These are phyloP conservation scores for Cadophora gregata DNA, from an alignment of 2,329 filamentous ascomycete species.

Conservation along the genomic window DNA sequence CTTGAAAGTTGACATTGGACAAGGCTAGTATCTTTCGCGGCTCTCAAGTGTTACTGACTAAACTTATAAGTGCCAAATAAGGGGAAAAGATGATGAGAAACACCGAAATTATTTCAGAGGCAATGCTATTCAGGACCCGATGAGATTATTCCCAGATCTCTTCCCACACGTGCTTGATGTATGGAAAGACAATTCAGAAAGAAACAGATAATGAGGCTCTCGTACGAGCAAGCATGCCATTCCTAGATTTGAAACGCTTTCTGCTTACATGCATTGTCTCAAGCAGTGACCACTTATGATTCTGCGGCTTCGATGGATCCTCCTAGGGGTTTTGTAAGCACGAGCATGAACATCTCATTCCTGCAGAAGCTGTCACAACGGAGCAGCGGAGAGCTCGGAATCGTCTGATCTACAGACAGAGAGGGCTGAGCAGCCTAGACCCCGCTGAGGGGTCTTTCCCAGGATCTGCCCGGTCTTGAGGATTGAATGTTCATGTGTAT, in stretches of 20 bases:
- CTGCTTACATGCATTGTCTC: conserved; percentile 1
- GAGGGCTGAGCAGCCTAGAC: background rate
- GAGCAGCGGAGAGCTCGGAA: conserved; percentile 19
- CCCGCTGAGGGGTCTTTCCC: background rate
- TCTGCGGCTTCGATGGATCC: background rate
- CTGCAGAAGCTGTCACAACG: conserved; percentile 14
- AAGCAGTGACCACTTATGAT: background rate
- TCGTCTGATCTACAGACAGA: conserved; percentile 16
- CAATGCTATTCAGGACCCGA: background rate
- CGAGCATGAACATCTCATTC: background rate
- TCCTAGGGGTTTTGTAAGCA: background rate
- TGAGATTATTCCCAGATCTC: background rate
- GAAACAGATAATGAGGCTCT: conserved; percentile 3
- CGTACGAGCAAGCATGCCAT: conserved; percentile 14
- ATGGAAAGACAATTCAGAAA: background rate
- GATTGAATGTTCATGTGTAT: background rate
- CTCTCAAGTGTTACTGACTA: background rate
- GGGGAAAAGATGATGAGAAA: background rate
- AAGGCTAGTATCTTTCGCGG: background rate
- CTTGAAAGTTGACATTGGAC: background rate
- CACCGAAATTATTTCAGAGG: background rate
- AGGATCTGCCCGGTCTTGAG: background rate
- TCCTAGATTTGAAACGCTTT: conserved; percentile 20
- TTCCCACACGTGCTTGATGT: background rate
- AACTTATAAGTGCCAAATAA: background rate